These are phyloP conservation scores for Linnemannia zychae DNA, from an alignment of 192 early-diverging fungal genomes.

Conservation along the genomic window DNA sequence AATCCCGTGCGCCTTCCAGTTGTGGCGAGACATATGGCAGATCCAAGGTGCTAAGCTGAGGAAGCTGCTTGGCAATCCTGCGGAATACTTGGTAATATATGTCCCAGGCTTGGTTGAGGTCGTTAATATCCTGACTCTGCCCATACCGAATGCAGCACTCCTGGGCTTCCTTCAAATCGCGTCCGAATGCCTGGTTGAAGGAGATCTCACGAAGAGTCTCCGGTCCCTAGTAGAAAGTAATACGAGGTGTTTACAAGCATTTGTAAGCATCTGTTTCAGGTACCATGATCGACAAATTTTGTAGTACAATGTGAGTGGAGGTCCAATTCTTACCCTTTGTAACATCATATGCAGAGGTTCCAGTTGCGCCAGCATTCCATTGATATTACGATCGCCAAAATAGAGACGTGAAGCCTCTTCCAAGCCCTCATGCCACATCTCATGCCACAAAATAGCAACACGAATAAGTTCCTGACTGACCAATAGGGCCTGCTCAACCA, in stretches of 20 bases:
- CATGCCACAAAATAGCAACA: conserved; percentile 96
- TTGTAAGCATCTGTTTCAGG: background rate
- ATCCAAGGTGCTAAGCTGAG: conserved; percentile 85
- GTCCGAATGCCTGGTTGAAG: conserved; percentile 92
- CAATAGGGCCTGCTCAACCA: conserved; percentile 94
- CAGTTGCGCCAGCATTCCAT: conserved; percentile 90
- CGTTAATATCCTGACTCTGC: conserved; percentile 80
- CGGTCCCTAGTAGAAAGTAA: conserved; percentile 70
- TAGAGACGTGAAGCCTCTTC: conserved; percentile 89
- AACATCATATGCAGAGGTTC: conserved; percentile 90
- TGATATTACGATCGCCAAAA: conserved; percentile 81
- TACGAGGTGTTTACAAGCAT: background rate
- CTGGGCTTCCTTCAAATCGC: conserved; percentile 86
- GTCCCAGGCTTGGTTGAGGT: conserved; percentile 95
- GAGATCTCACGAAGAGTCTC: conserved; percentile 91
- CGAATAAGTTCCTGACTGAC: conserved; percentile 97
- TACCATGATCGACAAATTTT: background rate
- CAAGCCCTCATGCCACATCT: conserved; percentile 97
- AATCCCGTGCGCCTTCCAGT: conserved; percentile 82
- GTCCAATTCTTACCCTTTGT: conserved; percentile 62
- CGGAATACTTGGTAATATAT: conserved; percentile 88
- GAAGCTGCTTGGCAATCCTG: conserved; percentile 85
- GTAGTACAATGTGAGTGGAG: background rate
- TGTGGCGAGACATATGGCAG: conserved; percentile 93
- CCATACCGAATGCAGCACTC: conserved; percentile 87